Percentiles rank a stretch among this genome's conserved stretches.
Evolutionary conservation across 176 grass and related monocot species (phyloP).

Genomic region (Oryza coarctata): DNA sequence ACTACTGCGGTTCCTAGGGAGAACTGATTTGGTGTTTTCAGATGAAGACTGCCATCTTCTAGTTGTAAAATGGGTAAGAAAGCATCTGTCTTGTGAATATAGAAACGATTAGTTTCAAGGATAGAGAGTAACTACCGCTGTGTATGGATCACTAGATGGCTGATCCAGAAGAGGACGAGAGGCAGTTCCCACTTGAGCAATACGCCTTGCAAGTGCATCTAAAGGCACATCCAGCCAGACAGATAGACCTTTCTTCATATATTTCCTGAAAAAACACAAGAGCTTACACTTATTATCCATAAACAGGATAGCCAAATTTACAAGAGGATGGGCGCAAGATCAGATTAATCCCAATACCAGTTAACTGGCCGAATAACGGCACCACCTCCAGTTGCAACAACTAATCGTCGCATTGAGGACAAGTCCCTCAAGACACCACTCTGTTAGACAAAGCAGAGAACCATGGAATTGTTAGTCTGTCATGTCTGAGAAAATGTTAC

Average conservation of each 20-base stretch:
- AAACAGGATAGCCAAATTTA: background rate
- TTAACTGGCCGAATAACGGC: conserved; percentile 73
- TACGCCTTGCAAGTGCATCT: conserved; percentile 83
- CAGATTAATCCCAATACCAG: conserved; percentile 40
- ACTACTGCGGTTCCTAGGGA: background rate
- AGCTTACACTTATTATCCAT: background rate
- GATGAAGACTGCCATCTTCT: background rate
- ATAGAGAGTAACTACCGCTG: conserved; percentile 51
- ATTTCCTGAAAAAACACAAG: conserved; percentile 45
- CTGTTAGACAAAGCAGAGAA: conserved; percentile 25
- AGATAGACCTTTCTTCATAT: conserved; percentile 89
- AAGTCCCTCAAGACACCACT: conserved; percentile 71
- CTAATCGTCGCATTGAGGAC: conserved; percentile 72
- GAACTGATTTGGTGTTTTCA: background rate
- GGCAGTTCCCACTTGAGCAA: conserved; percentile 90
- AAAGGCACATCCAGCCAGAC: conserved; percentile 95
- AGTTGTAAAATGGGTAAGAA: conserved; percentile 39
- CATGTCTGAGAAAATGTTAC: background rate
- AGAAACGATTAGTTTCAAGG: background rate
- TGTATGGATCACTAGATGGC: conserved; percentile 85
- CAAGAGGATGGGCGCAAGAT: background rate
- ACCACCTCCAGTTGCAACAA: conserved; percentile 81
- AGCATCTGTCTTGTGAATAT: conserved; percentile 37
- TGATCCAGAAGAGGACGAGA: conserved; percentile 93
- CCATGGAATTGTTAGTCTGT: conserved; percentile 5